A percentile compares a stretch with the other conserved stretches of the same genome.
These are phyloP conservation scores for Silene uniflora DNA, from an alignment of 148 eudicot species.

Conservation along the genomic window DNA sequence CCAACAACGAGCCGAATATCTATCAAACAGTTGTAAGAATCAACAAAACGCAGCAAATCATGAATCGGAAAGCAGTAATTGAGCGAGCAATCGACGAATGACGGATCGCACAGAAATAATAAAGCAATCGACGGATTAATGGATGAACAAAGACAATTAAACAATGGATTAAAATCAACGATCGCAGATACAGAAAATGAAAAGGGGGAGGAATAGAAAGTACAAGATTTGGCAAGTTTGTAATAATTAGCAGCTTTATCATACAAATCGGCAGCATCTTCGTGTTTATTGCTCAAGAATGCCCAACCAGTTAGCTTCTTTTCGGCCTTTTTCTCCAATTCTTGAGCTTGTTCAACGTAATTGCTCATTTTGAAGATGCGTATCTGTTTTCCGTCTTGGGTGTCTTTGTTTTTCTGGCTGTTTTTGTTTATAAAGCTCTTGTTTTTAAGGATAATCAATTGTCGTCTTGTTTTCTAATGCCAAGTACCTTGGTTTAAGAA, in stretches of 20 bases:
- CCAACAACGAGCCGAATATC: background rate
- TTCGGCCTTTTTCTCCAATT: slow-evolving; percentile 66
- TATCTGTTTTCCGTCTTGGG: background rate
- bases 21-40: background rate
- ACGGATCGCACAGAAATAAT: background rate
- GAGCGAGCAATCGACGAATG: background rate
- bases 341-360: slow-evolving; percentile 46
- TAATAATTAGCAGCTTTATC: slow-evolving; percentile 78
- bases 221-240: slow-evolving; percentile 83
- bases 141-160: background rate
- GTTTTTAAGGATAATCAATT: no score
- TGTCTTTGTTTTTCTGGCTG: background rate
- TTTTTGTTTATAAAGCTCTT: no score
- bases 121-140: slow-evolving; percentile 11
- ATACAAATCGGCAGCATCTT: slow-evolving; percentile 76
- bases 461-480: no score
- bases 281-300: slow-evolving; percentile 60
- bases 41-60: no score
- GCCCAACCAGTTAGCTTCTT: slow-evolving; percentile 80
- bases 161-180: no score
- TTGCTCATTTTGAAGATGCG: slow-evolving; percentile 13
- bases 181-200: background rate
- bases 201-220: background rate
- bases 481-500: no score
- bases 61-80: background rate